Evolutionary conservation across 2,329 filamentous ascomycete genomes (phyloP), one percentile per base, ranked within the genome.

Genomic region (Fusarium sp.): DNA sequence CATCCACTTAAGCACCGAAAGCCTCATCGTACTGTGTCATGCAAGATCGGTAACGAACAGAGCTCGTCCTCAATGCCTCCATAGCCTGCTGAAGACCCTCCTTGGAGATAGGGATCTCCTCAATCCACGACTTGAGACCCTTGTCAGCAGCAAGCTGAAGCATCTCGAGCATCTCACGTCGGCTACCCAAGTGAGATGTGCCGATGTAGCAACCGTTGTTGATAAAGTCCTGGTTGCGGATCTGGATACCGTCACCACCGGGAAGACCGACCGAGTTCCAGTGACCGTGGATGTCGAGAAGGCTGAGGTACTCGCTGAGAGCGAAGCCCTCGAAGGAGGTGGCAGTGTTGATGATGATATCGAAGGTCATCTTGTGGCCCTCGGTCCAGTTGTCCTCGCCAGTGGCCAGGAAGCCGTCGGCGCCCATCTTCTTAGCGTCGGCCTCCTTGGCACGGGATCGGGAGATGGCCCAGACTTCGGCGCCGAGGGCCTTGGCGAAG

Each of bases 221-320:
- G 64, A 93, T 85, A 76, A 97, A 91, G 77, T 89, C 89, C 84
- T 94, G 91, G 53, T 92, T 90, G 81, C 88, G 90, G 72, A 96
- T 86, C 58, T 85, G 82, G 61, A 92, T 89, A 14, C 93, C 89
- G 46, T 91, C 89, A 67, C 93, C 91, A 78, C 94, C 92, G 5
- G 93, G 93, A 76, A 96, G 85, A 44, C 92, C 93, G 57, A 95
- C 92, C 75, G 88, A 92, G 79, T 95, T 88, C 89, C 92, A 96
- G 77, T 87, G 88, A 63, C 91, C 92, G 82, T 94, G 92, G 61
- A 95, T 90, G 81, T 95, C 94, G 78, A 97, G 87, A 75, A 94
- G 87, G 66, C 87, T 88, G 76, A 97, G 88, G 83, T 96, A 97
- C 70, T 90, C 86, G 55, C 82, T 81, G 32, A 93, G 83, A 77